These are phyloP conservation scores for Chaetomidium leptoderma DNA, from an alignment of 495 filamentous ascomycete species.

Conservation along the genomic window DNA sequence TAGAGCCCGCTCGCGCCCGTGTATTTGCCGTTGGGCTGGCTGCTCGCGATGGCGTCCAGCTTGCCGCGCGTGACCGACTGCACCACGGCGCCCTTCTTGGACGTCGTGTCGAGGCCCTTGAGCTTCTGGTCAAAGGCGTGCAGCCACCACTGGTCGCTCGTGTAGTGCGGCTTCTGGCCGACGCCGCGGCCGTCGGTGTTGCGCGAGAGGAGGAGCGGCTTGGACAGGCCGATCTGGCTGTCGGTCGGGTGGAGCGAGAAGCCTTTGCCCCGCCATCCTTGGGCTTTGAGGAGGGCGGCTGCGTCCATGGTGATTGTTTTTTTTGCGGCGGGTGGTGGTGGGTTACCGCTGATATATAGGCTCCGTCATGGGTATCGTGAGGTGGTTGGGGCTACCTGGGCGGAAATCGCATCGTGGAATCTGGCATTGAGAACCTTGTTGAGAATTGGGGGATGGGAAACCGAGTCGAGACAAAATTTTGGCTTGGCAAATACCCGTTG, in stretches of 20 bases:
- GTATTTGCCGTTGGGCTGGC: slow-evolving; percentile 40
- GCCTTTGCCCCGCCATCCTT: slow-evolving; percentile 75
- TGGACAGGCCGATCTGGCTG: slow-evolving; percentile 60
- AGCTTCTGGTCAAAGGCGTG: slow-evolving; percentile 74
- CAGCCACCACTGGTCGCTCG: slow-evolving; percentile 74
- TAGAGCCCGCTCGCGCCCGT: slow-evolving; percentile 62
- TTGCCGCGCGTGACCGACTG: slow-evolving; percentile 49
- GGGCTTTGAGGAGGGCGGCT: slow-evolving; percentile 53
- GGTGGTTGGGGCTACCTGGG: too few species aligned
- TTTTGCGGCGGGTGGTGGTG: background rate
- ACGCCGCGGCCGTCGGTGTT: slow-evolving; percentile 67
- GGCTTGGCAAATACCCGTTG: too few species aligned
- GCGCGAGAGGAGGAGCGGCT: slow-evolving; percentile 63
- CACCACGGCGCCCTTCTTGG: slow-evolving; percentile 43
- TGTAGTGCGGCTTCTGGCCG: slow-evolving; percentile 60
- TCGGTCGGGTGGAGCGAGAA: slow-evolving; percentile 65
- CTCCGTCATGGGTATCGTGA: background rate
- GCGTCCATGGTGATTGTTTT: slow-evolving; percentile 26
- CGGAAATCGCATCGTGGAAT: too few species aligned
- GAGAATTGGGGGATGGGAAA: too few species aligned
- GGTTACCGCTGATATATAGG: too few species aligned
- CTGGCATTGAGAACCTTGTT: too few species aligned
- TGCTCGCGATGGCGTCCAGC: slow-evolving; percentile 47
- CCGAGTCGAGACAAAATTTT: background rate
- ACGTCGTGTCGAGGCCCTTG: slow-evolving; percentile 62